Conservation (phyloP, 1,284 basidiomycete species). For the Mycosarcoma mackinlayi region DNA sequence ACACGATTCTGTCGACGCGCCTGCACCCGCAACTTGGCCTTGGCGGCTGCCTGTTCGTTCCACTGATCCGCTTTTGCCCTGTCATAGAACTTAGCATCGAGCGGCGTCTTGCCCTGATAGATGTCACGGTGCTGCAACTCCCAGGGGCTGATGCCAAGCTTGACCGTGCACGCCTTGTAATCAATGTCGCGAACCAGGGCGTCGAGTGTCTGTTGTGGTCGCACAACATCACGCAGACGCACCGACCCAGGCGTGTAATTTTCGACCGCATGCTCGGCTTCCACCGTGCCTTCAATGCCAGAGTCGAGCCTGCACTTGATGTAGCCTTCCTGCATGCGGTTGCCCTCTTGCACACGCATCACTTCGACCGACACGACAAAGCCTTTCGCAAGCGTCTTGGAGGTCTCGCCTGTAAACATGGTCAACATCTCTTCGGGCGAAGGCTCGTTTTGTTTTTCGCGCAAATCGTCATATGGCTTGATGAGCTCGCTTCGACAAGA, state of each 20-base stretch:
- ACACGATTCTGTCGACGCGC: conserved; percentile 75
- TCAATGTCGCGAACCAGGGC: conserved; percentile 82
- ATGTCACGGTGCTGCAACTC: conserved; percentile 79
- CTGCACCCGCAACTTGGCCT: conserved; percentile 85
- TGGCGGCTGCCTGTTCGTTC: conserved; percentile 77
- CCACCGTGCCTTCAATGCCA: conserved; percentile 74
- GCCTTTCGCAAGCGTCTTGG: conserved; percentile 80
- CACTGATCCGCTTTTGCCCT: conserved; percentile 77
- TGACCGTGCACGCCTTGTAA: conserved; percentile 77
- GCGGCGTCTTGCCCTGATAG: conserved; percentile 75
- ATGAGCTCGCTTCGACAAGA: conserved; percentile 81
- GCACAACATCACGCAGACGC: conserved; percentile 55
- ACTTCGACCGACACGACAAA: conserved; percentile 86
- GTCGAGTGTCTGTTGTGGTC: conserved; percentile 78
- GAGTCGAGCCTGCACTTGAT: conserved; percentile 84
- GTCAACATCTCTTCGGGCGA: conserved; percentile 84
- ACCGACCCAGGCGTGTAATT: conserved; percentile 52
- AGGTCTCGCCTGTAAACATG: conserved; percentile 94
- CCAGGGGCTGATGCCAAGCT: conserved; percentile 79
- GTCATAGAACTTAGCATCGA: conserved; percentile 79
- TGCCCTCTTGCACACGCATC: conserved; percentile 71
- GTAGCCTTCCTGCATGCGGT: conserved; percentile 37
- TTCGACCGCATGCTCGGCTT: conserved; percentile 54
- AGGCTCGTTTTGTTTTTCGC: conserved; percentile 78
- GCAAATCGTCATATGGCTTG: conserved; percentile 82